Percentiles rank a stretch among this genome's conserved stretches.
These are phyloP conservation scores for Lodderomyces oxycetoniae DNA, from an alignment of 1,139 yeast species.

Conservation along the genomic window DNA sequence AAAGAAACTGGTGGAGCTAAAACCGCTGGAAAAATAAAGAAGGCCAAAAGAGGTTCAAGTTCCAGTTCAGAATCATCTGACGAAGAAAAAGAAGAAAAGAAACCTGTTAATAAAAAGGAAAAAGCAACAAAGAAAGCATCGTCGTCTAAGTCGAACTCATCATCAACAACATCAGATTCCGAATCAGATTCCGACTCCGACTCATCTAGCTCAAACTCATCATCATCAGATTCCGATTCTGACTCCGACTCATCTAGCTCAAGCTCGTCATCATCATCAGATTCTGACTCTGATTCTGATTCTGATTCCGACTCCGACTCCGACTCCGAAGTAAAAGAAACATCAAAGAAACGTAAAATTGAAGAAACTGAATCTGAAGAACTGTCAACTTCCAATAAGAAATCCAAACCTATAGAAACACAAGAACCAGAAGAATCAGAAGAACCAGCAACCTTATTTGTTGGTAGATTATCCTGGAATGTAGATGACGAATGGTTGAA, in stretches of 20 bases:
- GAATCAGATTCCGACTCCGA: conserved; percentile 21
- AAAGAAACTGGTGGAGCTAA: conserved; percentile 16
- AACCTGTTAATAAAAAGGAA: conserved; percentile 10
- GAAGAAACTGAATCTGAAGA: conserved; percentile 12
- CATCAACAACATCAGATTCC: conserved; percentile 4
- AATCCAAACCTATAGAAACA: conserved; percentile 38
- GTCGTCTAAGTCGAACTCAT: conserved; percentile 4
- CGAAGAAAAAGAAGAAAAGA: conserved; percentile 17
- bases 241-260: conserved; percentile 12
- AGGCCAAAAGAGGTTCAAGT: conserved; percentile 12
- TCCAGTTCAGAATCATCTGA: conserved; percentile 19
- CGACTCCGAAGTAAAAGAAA: conserved; percentile 19
- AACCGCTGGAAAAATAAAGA: conserved; percentile 20
- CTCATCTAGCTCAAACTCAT: conserved; percentile 4
- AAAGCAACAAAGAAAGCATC: conserved; percentile 15
- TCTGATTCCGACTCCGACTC: conserved; percentile 26
- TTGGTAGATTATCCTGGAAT: conserved; percentile 96
- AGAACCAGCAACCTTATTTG: conserved; percentile 86
- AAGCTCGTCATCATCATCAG: conserved; percentile 7
- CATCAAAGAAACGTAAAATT: conserved; percentile 6
- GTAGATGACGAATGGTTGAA: conserved; percentile 92
- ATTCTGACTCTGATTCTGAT: conserved; percentile 19
- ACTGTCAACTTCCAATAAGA: conserved; percentile 17
- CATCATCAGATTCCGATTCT: conserved; percentile 13
- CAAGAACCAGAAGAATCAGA: conserved; percentile 31